phyloP scores from a whole-genome alignment of 495 filamentous ascomycete species.

The Lophiotrema nucula region DNA sequence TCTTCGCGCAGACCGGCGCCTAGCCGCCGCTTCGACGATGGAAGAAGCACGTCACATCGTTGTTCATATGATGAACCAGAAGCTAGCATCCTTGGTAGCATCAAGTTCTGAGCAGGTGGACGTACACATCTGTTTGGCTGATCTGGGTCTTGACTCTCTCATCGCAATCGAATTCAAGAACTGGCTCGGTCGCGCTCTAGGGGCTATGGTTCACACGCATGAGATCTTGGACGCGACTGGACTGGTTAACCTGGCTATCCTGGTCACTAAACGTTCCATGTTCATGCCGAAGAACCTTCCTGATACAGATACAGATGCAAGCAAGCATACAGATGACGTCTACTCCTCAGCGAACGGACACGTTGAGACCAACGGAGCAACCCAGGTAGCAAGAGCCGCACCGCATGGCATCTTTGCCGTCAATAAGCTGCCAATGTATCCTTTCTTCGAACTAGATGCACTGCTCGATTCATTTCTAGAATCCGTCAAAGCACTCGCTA shows the following conservation, averaged over 20 bases:
- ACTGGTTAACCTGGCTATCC: neutral
- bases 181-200: conserved; percentile 4
- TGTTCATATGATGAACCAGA: neutral
- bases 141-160: conserved; percentile 19
- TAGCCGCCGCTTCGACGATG: too few species aligned
- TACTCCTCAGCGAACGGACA: neutral
- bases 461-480: neutral
- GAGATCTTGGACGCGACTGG: conserved; percentile 1
- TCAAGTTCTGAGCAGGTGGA: neutral
- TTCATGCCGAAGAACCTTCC: neutral
- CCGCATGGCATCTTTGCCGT: too few species aligned
- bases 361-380: neutral
- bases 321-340: too few species aligned
- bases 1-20: too few species aligned
- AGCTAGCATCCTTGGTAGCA: neutral
- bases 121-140: neutral
- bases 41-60: too few species aligned
- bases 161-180: conserved; percentile 23
- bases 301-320: too few species aligned
- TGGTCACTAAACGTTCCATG: too few species aligned
- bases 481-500: neutral
- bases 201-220: neutral
- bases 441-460: neutral
- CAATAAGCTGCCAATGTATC: neutral
- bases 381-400: neutral